Evolutionary conservation across 345 rosid species (phyloP).

Genomic region (Rhizophora mangle): DNA sequence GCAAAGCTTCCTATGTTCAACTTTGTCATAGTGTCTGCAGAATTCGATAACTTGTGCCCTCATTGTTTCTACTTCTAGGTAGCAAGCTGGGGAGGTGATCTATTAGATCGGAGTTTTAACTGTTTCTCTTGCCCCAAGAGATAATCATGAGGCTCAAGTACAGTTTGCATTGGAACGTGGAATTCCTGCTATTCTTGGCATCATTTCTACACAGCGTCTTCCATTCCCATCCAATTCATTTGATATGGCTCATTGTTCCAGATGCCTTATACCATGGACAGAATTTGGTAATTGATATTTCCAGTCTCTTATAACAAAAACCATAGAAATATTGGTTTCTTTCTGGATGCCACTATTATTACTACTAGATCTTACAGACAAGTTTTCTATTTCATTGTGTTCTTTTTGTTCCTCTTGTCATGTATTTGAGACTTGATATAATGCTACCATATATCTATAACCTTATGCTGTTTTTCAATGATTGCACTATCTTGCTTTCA

Average conservation of each 20-base stretch:
- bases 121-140: conserved; percentile 95
- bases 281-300: conserved; percentile 66
- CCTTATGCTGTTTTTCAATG: conserved; percentile 10
- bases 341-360: neutral
- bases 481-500: conserved; percentile 28
- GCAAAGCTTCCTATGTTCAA: neutral
- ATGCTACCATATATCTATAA: neutral
- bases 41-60: neutral
- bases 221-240: conserved; percentile 96
- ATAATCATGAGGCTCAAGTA: conserved; percentile 98
- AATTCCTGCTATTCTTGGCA: conserved; percentile 94
- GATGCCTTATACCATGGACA: conserved; percentile 99
- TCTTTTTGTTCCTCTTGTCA: neutral
- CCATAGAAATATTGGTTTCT: neutral
- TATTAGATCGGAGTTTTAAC: conserved; percentile 88
- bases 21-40: neutral
- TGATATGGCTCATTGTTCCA: conserved; percentile 99
- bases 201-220: conserved; percentile 93
- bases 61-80: conserved; percentile 44
- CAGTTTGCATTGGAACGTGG: conserved; percentile 99
- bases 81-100: conserved; percentile 99
- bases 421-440: neutral
- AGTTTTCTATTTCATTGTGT: no score
- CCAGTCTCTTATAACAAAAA: neutral
- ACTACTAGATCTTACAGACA: no score